Evolutionary conservation across 1,139 yeast genomes (phyloP), one percentile per base, ranked within the genome.

Genomic region (Pichia sp.): DNA sequence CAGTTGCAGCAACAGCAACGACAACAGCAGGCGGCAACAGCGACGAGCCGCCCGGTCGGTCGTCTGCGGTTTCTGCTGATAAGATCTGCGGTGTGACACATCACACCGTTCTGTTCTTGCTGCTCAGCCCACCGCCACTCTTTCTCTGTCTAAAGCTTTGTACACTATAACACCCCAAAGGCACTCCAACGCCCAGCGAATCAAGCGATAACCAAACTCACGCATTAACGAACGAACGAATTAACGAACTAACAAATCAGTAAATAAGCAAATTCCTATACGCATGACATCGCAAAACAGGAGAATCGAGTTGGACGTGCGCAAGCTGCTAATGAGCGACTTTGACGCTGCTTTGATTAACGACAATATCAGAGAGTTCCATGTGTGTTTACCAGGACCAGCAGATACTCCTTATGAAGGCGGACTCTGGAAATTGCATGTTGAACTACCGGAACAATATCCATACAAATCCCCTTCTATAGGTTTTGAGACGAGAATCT

Each of bases 381-480:
- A 70, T 59, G 96, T 91, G 34, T 74, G 84, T 45, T 88, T 91
- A 59, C 72, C 73, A 44, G 98, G 98, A 0, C 98, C 98, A 1
- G 64, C 69, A 42, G 96, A 84, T 44, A 84, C 88, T 0, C 95
- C 96, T 2, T 91, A 88, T 60, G 85, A 82, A 51, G 88, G 85
- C 2, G 98, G 98, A 1, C 69, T 73, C 3, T 91, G 97, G 97
- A 81, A 83, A 58, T 71, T 91, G 31, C 84, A 89, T 54, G 97
- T 91, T 17, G 97, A 91, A 59, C 68, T 91, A 46, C 98, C 98
- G 2, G 95, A 86, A 57, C 94, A 84, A 59, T 91, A 91, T 55
- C 98, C 98, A 0, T 85, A 85, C 61, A 89, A 86, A 59, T 84
- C 95, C 9, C 98, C 98, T 12, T 86, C 96, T 14, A 88, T 91